These are phyloP conservation scores for Grigorovia jiainica DNA, from an alignment of 805 yeast species.

Conservation along the genomic window DNA sequence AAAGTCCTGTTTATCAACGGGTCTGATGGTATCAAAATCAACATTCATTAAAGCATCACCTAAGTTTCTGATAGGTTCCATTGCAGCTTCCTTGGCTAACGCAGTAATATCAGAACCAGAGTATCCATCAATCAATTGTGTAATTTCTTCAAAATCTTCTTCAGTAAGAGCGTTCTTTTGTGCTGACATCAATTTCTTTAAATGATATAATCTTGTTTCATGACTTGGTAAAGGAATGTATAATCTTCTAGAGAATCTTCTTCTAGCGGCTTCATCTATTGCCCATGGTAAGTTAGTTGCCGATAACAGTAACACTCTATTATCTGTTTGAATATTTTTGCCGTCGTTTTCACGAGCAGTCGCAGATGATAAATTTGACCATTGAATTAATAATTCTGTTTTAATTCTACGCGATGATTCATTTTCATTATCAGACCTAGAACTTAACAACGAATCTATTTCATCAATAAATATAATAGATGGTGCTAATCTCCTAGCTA, in stretches of 20 bases:
- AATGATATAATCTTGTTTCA: slow-evolving; percentile 69
- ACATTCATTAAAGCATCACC: slow-evolving; percentile 73
- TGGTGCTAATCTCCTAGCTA: slow-evolving; percentile 84
- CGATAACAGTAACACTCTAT: slow-evolving; percentile 79
- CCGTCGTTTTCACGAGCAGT: slow-evolving; percentile 37
- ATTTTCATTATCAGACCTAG: slow-evolving; percentile 70
- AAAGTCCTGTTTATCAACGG: slow-evolving; percentile 70
- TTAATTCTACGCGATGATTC: slow-evolving; percentile 88
- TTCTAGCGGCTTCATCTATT: slow-evolving; percentile 92
- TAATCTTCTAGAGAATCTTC: slow-evolving; percentile 86
- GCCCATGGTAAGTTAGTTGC: slow-evolving; percentile 98
- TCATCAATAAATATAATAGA: slow-evolving; percentile 94
- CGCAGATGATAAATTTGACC: slow-evolving; percentile 89
- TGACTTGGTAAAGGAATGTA: slow-evolving; percentile 91
- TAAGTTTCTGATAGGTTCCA: slow-evolving; percentile 88
- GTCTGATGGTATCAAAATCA: slow-evolving; percentile 69
- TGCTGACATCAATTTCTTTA: slow-evolving; percentile 54
- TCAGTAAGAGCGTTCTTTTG: slow-evolving; percentile 61
- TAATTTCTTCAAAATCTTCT: slow-evolving; percentile 50
- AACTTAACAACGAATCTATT: slow-evolving; percentile 80
- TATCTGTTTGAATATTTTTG: slow-evolving; percentile 31
- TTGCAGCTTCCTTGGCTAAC: slow-evolving; percentile 93
- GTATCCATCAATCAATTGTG: slow-evolving; percentile 67
- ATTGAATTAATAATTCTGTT: slow-evolving; percentile 87
- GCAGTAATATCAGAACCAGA: slow-evolving; percentile 95